Percentiles rank a stretch among this genome's conserved stretches.
These are phyloP conservation scores for Eimeria zaria DNA, from an alignment of 169 alveolate species.

Conservation along the genomic window DNA sequence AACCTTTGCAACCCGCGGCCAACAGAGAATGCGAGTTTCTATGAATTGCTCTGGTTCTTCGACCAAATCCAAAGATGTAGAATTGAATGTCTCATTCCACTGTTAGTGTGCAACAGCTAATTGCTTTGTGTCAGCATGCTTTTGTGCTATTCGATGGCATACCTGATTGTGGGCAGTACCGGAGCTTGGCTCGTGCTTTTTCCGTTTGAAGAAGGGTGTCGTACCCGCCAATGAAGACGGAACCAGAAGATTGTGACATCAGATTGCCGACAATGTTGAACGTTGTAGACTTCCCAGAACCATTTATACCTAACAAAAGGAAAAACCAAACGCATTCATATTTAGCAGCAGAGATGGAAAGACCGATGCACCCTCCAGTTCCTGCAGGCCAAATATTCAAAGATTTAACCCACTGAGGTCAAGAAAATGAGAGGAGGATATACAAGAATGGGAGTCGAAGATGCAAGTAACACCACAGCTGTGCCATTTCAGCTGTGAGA, in stretches of 20 bases:
- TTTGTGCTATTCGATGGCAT: neutral
- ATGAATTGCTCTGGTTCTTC: neutral
- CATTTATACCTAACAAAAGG: conserved; percentile 39
- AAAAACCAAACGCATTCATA: neutral
- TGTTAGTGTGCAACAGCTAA: neutral
- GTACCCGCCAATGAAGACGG: conserved; percentile 60
- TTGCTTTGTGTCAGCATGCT: neutral
- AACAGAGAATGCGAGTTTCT: neutral
- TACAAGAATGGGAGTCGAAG: neutral
- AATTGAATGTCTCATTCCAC: neutral
- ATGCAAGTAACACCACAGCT: neutral
- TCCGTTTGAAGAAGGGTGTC: conserved; percentile 14
- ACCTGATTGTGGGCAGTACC: conserved; percentile 72
- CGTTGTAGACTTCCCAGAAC: conserved; percentile 79
- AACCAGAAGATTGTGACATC: conserved; percentile 56
- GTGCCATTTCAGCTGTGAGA: neutral
- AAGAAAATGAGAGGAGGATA: neutral
- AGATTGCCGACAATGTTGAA: conserved; percentile 55
- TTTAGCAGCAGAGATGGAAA: neutral
- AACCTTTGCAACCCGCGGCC: neutral
- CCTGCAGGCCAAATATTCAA: neutral
- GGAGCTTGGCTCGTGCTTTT: conserved; percentile 48
- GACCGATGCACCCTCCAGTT: neutral
- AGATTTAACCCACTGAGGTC: neutral
- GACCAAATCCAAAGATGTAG: neutral